Base-by-base conservation (phyloP, 768 basidiomycete species). In the Strobilomyces dryophilus region DNA sequence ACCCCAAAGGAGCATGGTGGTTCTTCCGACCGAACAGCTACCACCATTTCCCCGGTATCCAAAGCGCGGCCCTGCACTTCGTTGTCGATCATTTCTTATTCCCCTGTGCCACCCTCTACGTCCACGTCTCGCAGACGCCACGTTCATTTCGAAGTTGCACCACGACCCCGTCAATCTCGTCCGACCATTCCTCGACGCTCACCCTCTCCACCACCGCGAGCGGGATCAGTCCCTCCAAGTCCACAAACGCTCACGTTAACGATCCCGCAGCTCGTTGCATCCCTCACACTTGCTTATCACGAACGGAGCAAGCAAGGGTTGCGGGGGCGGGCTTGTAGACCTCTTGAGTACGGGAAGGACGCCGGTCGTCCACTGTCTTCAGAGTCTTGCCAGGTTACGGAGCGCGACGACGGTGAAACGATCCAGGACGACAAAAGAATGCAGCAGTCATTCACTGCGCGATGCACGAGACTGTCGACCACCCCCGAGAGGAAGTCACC, bases 241-340 rank as follows among this genome's bases (percentile, higher is more conserved):
- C 26, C 47, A 8, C 66, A 45, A 26, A 51, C 51, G 20, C 49
- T 57, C 42, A 58, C 61, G 27, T 58, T 69, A 60, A 59, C 69
- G 2, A 66, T 70, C 49, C 61, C 69, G 1, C 68, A 69, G 45
- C 68, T 69, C 14, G 68, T 69, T 17, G 68, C 68, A 20, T 59
- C 64, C 8, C 61, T 69, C 17, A 66, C 56, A 1, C 62, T 69
- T 42, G 62, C 64, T 21, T 39, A 64, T 47, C 65, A 41, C 40
- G 68, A 71, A 18, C 58, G 56, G 44, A 46, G 54, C 21, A 55
- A 58, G 44, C n/a, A 46, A 37, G 58, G 60, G 14, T 9, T 43
- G 17, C 69, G 69, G 3, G 60, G 59, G 18, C 63, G 63, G 24
- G 18, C 48, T 24, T 37, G 17, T 8, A 58, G 45, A 20, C 24